Base-by-base conservation (phyloP, 805 yeast genomes). In the Candida silvicultrix region DNA sequence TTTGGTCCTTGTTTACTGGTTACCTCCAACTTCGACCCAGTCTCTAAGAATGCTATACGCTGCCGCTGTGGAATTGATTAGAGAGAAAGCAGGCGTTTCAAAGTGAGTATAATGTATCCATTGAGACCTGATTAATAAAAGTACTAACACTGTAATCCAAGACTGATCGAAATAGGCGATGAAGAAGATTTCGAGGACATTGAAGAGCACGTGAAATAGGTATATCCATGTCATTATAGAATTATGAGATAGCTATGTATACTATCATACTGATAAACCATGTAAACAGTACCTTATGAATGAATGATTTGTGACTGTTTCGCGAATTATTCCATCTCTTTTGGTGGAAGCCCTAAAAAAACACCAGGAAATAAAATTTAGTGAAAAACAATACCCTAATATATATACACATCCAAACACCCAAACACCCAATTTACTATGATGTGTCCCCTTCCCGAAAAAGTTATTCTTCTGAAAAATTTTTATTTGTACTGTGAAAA, bases 41-140 rank as follows among this genome's bases (percentile, higher is more conserved):
- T 86, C 85, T 45, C 71, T 77, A 58, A 81, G 84, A 63, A 90
- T 89, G 97, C 66, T 87, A 42, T 89, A 89, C 56, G 97, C 97
- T 1, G 95, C 94, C 5, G 95, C 96, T 2, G 77, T 87, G 20
- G 97, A 90, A 61, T 66, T 83, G 52, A 74, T 90, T 47, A 75
- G 92, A 63, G 81, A 78, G 42, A 82, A 83, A 35, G 62, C 62
- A n/a, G 64, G 64, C 37, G 64, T 59, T 10, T 54, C 64, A 10
- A 64, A 58, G 64, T 60, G 44, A 23, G 65, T 60, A 38, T 36
- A n/a, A 10, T 59, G 58, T 60, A 23, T 23, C 25, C 9, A 23
- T 6, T 23, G 25, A 23, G 25, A 23, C 25, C 25, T n/a, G n/a
- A n/a, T n/a, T 59, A 56, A 59, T 63, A 15, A 28, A 20, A 3